Base-by-base conservation (phyloP, 768 basidiomycete species). In the Tulasnella sp. region DNA sequence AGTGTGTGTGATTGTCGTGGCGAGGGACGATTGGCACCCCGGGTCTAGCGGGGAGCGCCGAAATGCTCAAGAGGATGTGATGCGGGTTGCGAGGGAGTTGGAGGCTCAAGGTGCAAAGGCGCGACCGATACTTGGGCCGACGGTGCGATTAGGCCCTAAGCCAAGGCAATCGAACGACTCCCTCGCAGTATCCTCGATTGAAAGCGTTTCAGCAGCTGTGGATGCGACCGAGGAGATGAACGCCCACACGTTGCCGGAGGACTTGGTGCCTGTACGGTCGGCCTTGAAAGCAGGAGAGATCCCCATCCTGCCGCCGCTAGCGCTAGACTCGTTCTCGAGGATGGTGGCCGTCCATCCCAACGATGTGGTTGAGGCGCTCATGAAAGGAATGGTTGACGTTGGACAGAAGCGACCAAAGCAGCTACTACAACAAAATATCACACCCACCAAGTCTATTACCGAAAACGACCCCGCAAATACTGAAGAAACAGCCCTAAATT, bases 231-330 rank as follows among this genome's bases (percentile, higher is more conserved):
- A 88, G 72, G 57, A 59, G 34, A 46, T 59, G 10, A 44, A 59
- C 30, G 81, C 86, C 2, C 91, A 94, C 66, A 84, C 91, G 2
- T 73, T 82, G 57, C 83, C 85, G 10, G 76, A 80, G 30, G 92
- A 94, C 63, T 80, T 98, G 59, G 78, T 84, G 44, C 80, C 86
- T 25, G 84, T 98, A 61, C 83, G 89, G 19, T 87, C 88, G 49
- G 91, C 96, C 5, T 81, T 99, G 63, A 81, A 82, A 55, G 84
- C 91, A 2, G 92, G 94, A 12, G 96, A 98, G 72, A 97, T 99
- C 55, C 96, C 96, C 4, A 92, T 99, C 22, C 81, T 98, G 48
- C 78, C 92, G 15, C 93, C 96, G 2, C 82, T 99, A 55, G 92
- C 92, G 1, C 76, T 97, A 34, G 92, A 98, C 69, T 89, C 89